Evolutionary conservation across 352 stramenopile species (phyloP).

Genomic region (Globisporangium abappressorium): DNA sequence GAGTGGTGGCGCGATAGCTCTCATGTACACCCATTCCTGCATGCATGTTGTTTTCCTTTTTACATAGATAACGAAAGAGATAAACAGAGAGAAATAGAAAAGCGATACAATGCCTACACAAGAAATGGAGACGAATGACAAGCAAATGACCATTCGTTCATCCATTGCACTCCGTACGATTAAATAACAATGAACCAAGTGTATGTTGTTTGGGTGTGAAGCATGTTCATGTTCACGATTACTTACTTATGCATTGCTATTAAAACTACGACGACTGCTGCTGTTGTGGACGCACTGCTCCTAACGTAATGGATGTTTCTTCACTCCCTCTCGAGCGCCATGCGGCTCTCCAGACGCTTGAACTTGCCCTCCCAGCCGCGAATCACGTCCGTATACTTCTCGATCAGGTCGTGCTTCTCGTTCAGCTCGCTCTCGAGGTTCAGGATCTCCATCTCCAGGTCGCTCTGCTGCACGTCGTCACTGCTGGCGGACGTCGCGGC

Average conservation of each 20-base stretch:
- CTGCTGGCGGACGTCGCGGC: background rate
- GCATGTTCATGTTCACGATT: background rate
- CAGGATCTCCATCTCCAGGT: slow-evolving; percentile 74
- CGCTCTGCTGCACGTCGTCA: slow-evolving; percentile 32
- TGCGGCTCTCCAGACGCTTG: slow-evolving; percentile 66
- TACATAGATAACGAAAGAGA: slow-evolving; percentile 1
- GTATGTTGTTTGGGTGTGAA: background rate
- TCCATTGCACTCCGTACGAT: too few species aligned
- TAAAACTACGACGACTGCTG: background rate
- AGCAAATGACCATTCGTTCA: background rate
- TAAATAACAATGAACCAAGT: background rate
- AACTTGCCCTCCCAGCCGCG: slow-evolving; percentile 85
- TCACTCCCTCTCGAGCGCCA: slow-evolving; percentile 55
- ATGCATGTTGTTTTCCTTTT: background rate
- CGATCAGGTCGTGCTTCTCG: slow-evolving; percentile 84
- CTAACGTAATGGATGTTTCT: background rate
- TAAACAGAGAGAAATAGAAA: slow-evolving; percentile 1
- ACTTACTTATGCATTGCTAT: background rate
- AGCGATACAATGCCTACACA: background rate
- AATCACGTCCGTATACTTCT: slow-evolving; percentile 84
- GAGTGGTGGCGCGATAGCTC: background rate
- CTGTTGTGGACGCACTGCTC: background rate
- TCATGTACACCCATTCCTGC: background rate
- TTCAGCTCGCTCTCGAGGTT: slow-evolving; percentile 69
- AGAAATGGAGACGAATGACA: background rate